Evolutionary conservation across 768 basidiomycete species (phyloP).

Genomic region (Fibroporia radiculosa): DNA sequence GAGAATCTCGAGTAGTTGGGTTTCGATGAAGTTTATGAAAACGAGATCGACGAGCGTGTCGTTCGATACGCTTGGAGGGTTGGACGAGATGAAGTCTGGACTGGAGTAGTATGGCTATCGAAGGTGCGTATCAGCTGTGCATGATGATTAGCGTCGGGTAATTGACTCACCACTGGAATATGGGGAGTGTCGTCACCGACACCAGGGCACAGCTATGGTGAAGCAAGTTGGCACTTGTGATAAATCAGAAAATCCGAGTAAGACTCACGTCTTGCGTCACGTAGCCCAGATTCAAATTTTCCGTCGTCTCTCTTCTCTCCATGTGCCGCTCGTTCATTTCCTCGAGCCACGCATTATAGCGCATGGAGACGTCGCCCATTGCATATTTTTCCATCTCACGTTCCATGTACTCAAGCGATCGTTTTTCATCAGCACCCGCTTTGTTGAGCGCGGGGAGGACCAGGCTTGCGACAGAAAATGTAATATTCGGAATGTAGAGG

Average conservation of each 20-base stretch:
- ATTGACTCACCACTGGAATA: conserved; percentile 32
- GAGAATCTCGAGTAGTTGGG: conserved; percentile 41
- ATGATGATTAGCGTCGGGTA: background rate
- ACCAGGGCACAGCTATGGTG: conserved; percentile 60
- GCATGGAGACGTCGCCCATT: conserved; percentile 41
- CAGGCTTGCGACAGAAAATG: conserved; percentile 40
- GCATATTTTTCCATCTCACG: conserved; percentile 35
- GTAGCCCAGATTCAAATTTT: conserved; percentile 61
- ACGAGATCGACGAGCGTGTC: conserved; percentile 61
- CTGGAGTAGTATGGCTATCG: conserved; percentile 36
- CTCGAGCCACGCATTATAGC: conserved; percentile 49
- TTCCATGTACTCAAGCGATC: conserved; percentile 25
- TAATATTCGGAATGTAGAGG: conserved; percentile 50
- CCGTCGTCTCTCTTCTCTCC: conserved; percentile 32
- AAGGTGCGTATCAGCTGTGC: background rate
- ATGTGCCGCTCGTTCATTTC: conserved; percentile 41
- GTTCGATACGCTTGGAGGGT: conserved; percentile 40
- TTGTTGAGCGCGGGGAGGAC: conserved; percentile 49
- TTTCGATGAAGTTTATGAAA: conserved; percentile 64
- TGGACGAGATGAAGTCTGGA: conserved; percentile 55
- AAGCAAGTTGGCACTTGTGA: too few species aligned
- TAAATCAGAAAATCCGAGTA: too few species aligned
- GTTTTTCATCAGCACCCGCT: conserved; percentile 31
- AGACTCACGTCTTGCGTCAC: conserved; percentile 59
- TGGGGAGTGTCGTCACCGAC: conserved; percentile 70